These are phyloP conservation scores for Xerocomus potaroensis DNA, from an alignment of 768 basidiomycete genomes.

Conservation along the genomic window DNA sequence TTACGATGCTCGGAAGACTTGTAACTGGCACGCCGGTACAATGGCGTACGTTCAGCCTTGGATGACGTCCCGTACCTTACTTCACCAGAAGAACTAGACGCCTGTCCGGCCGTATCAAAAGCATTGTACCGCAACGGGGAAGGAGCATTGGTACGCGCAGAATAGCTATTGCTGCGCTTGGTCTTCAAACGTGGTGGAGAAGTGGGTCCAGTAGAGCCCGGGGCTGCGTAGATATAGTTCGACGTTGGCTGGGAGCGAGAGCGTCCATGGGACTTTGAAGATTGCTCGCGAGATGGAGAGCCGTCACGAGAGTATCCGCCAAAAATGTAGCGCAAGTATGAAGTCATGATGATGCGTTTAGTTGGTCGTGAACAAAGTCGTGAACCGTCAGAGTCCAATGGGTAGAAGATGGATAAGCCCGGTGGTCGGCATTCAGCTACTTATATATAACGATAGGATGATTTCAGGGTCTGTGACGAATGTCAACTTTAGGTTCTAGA, in stretches of 20 bases:
- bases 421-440: neutral
- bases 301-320: constrained; percentile 31
- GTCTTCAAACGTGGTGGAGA: constrained; percentile 35
- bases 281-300: constrained; percentile 22
- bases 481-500: constrained; percentile 19
- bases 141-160: constrained; percentile 33
- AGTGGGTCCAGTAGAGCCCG: constrained; percentile 29
- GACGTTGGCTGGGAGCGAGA: constrained; percentile 38
- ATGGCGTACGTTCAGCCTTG: constrained; percentile 32
- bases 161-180: constrained; percentile 39
- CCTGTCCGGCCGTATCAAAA: constrained; percentile 28
- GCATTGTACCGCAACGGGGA: constrained; percentile 41
- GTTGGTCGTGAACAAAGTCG: constrained; percentile 19
- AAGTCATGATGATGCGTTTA: constrained; percentile 37
- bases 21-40: constrained; percentile 42
- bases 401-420: constrained; percentile 8
- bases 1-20: constrained; percentile 43
- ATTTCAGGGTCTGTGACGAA: constrained; percentile 23
- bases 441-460: constrained; percentile 27
- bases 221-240: constrained; percentile 39
- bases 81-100: constrained; percentile 25
- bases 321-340: constrained; percentile 48
- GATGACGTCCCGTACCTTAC: constrained; percentile 31
- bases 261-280: constrained; percentile 40
- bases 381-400: constrained; percentile 12